Base-by-base conservation (phyloP, 2,329 filamentous ascomycete genomes). In the Aureobasidium melanogenum region DNA sequence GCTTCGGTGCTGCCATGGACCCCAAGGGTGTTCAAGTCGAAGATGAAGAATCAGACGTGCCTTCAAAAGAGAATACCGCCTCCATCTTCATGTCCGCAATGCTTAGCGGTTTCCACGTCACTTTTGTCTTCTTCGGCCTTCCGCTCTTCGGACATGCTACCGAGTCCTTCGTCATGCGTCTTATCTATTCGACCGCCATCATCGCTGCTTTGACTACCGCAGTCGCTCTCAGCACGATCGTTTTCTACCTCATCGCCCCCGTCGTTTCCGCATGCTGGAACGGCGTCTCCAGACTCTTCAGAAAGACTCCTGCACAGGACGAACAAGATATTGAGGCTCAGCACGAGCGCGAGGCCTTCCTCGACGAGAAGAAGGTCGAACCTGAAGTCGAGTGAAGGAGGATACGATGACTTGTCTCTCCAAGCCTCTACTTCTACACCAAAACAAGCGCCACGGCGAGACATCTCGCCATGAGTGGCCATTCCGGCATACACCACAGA, bases 41-140 rank as follows among this genome's bases (percentile, higher is more conserved):
- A 24, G 36, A 61, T 22, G 48, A 55, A 15, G 50, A 54, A 15
- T 41, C 36, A 5, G 59, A 55, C 15, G 26, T 47, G 24, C 50
- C 59, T 2, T 54, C 47, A 5, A 61, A 55, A 48, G 59, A 61
- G 32, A 52, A 61, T 22, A 61, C 59, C 1, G 59, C 59, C 19
- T 43, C 48, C 14, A 38, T 61, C 12, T 46, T 61, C 22, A 52
- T 61, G 39, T 44, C 59, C 14, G 59, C 48, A n/a, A 47, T 61
- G 41, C 59, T 61, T 15, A 47, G 38, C 24, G 59, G 59, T 41
- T 47, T 55, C 32, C 59, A 61, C 59, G 46, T 55, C 48, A 61
- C 48, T 0, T 47, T 55, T n/a, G 48, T 61, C 38, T 61, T 61
- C 41, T 61, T 61, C 41, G 59, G 59, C 14, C 59, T 61, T 1